Base-by-base conservation (phyloP, 1,139 yeast species). In the Pichia sorboxylosa region DNA sequence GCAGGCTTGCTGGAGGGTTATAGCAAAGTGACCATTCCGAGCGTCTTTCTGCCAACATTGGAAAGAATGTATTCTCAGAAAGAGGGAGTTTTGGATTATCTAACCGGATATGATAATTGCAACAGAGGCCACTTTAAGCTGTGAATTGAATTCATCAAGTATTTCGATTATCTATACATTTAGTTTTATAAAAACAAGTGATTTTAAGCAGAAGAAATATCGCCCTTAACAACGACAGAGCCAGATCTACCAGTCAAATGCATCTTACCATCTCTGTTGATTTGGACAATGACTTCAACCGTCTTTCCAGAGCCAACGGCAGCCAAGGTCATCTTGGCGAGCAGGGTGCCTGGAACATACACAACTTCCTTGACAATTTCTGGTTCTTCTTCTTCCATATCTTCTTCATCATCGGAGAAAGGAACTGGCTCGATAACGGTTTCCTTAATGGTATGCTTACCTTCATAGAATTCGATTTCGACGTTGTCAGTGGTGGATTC, bases 161-260 rank as follows among this genome's bases (percentile, higher is more conserved):
- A 19, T 9, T 3, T 17, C 10, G 4, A 8, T 25, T 25, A 22
- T 22, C n/a, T 23, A 23, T 23, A 8, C 14, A 23, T 23, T 8
- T 7, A 23, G 8, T 23, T 8, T 19, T 19, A 19, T 19, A 19
- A 19, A 23, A 8, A 19, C 22, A 8, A 19, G 11, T 19, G 10
- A 19, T 8, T 19, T 32, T 35, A 46, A 33, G 49, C 44, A 33
- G 42, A 42, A 6, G 33, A 27, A 34, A 70, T 48, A 48, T 66
- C 74, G 37, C 73, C 73, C 52, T 64, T 69, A 30, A 59, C 71
- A 31, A 68, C 68, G 39, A 57, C 59, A 27, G 64, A 64, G 29
- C 87, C 92, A 46, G 75, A 73, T 59, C 95, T 78, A 34, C 84
- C 94, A 44, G 83, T 72, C 42, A 85, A 73, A 54, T 78, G 83